These are phyloP conservation scores for Alternaria panax DNA, from an alignment of 2,329 filamentous ascomycete species.

Conservation along the genomic window DNA sequence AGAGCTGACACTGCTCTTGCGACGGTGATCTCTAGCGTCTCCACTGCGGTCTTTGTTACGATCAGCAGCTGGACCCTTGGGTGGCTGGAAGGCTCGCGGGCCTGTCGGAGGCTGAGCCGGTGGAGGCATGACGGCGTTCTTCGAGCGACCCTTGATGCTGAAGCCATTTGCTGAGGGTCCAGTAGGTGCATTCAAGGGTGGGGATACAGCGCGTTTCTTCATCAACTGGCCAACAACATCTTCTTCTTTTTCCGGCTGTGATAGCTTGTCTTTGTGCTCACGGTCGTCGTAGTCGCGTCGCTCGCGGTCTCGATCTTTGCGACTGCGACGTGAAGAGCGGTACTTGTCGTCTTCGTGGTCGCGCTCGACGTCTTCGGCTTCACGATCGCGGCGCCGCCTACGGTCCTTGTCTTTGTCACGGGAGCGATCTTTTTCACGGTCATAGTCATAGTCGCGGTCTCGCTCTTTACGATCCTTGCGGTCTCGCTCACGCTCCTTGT, in stretches of 20 bases:
- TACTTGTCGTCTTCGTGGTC: conserved; percentile 51
- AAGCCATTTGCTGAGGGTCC: conserved; percentile 55
- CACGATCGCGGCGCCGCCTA: conserved; percentile 60
- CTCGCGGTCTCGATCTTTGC: conserved; percentile 53
- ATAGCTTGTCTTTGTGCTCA: conserved; percentile 29
- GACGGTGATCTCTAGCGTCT: conserved; percentile 25
- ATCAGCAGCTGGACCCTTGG: conserved; percentile 49
- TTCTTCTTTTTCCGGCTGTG: conserved; percentile 22
- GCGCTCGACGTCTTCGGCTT: conserved; percentile 44
- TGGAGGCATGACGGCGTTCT: conserved; percentile 35
- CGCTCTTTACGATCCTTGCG: conserved; percentile 58
- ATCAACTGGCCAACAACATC: conserved; percentile 38
- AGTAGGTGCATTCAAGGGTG: conserved; percentile 45
- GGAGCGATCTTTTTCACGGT: conserved; percentile 43
- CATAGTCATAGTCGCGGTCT: conserved; percentile 55
- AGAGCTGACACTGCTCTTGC: conserved; percentile 29
- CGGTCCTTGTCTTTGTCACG: conserved; percentile 52
- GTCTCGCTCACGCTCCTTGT: conserved; percentile 45
- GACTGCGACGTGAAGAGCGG: conserved; percentile 53
- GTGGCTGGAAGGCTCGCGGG: conserved; percentile 45
- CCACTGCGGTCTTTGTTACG: conserved; percentile 34
- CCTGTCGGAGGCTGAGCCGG: conserved; percentile 48
- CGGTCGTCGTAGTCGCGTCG: conserved; percentile 33
- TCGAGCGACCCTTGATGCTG: conserved; percentile 51
- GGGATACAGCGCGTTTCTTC: conserved; percentile 40